Conservation (phyloP, 495 filamentous ascomycete genomes). For the Filosporella fistucella region DNA sequence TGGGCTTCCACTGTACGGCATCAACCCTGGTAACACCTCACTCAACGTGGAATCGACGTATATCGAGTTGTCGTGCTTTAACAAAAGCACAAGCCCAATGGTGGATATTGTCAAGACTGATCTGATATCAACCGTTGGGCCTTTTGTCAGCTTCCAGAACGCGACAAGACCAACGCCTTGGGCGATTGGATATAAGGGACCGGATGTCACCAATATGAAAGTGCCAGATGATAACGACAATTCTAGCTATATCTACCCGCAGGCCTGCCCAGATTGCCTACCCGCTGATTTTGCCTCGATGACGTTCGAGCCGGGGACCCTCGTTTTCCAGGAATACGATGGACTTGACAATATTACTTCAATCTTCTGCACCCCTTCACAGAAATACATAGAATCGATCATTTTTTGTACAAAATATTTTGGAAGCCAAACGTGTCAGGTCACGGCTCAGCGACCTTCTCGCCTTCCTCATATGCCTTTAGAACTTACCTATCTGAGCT, state of each 20-base stretch:
- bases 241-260: not conserved
- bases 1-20: conserved; percentile 13
- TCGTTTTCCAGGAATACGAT: conserved; percentile 17
- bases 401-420: conserved; percentile 8
- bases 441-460: conserved; percentile 17
- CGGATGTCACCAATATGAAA: conserved; percentile 2
- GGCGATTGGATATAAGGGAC: conserved; percentile 17
- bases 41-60: conserved; percentile 20
- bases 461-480: conserved; percentile 11
- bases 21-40: conserved; percentile 14
- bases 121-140: conserved; percentile 14
- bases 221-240: not conserved
- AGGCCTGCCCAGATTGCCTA: conserved; percentile 16
- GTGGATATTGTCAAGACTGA: not conserved
- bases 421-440: conserved; percentile 1
- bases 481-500: conserved; percentile 14
- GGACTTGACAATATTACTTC: conserved; percentile 9
- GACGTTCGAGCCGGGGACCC: conserved; percentile 8
- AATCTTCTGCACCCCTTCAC: conserved; percentile 14
- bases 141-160: conserved; percentile 10
- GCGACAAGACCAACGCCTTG: not conserved
- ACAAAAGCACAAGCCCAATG: conserved; percentile 2
- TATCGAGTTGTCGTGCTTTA: conserved; percentile 12
- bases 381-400: conserved; percentile 15
- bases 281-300: not conserved